A percentile compares a stretch with the other conserved stretches of the same genome.
phyloP scores from a whole-genome alignment of 2,329 filamentous ascomycete genomes.

The Chrysosporium queenslandicum region DNA sequence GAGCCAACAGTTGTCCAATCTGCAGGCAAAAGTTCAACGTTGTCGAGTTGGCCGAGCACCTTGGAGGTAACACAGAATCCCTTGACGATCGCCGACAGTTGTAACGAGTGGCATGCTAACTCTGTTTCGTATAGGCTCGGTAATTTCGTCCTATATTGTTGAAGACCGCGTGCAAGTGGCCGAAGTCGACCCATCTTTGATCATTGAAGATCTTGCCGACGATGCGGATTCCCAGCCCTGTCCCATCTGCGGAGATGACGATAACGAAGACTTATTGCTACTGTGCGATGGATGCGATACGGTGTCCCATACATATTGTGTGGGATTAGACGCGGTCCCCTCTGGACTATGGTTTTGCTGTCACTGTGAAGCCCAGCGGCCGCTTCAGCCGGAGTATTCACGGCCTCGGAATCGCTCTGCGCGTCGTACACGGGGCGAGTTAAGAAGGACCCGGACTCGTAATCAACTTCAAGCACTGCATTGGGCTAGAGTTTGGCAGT shows the following conservation, averaged over 20 bases:
- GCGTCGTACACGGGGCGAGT: conserved; percentile 40
- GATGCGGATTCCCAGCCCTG: conserved; percentile 62
- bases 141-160: conserved; percentile 49
- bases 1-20: conserved; percentile 96
- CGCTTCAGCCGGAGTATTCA: conserved; percentile 26
- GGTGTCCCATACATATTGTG: conserved; percentile 83
- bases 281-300: conserved; percentile 87
- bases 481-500: conserved; percentile 78
- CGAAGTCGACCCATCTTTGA: conserved; percentile 66
- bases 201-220: conserved; percentile 59
- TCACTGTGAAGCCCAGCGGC: conserved; percentile 53
- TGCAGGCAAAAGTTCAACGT: conserved; percentile 85
- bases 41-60: conserved; percentile 69
- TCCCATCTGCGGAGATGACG: conserved; percentile 69
- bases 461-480: conserved; percentile 42
- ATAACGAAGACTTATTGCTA: conserved; percentile 74
- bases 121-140: conserved; percentile 37
- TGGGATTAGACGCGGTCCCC: conserved; percentile 69
- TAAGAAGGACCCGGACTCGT: conserved; percentile 32
- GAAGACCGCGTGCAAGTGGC: conserved; percentile 58
- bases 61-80: conserved; percentile 81
- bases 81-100: too few relatives aligned
- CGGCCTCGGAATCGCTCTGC: conserved; percentile 38
- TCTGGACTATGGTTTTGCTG: conserved; percentile 83
- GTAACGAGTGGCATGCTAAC: conserved; percentile 14